phyloP scores from a whole-genome alignment of 2,329 filamentous ascomycete genomes.

The Penicillium sclerotiorum region DNA sequence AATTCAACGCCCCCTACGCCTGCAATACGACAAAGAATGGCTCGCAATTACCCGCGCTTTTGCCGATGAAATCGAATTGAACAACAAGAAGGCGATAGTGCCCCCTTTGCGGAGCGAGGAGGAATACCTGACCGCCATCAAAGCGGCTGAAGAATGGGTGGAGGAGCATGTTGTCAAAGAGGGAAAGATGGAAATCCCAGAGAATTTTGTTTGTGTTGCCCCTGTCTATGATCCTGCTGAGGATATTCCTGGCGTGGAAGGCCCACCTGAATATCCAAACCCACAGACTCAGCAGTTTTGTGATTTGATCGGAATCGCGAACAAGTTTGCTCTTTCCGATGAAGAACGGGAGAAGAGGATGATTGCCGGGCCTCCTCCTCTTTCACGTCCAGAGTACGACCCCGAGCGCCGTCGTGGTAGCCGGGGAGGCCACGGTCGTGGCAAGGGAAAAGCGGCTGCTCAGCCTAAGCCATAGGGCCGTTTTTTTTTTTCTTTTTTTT shows the following conservation, averaged over 20 bases:
- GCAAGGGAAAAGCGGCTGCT: no score
- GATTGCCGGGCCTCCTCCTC: slow-evolving; percentile 58
- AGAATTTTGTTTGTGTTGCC: slow-evolving; percentile 77
- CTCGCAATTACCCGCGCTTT: slow-evolving; percentile 89
- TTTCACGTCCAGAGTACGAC: slow-evolving; percentile 7
- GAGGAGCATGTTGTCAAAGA: slow-evolving; percentile 69
- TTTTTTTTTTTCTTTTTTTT: no score
- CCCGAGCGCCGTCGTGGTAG: neutral
- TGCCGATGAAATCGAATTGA: slow-evolving; percentile 64
- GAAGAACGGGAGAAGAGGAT: slow-evolving; percentile 68
- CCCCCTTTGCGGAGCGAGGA: slow-evolving; percentile 68
- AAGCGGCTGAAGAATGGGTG: slow-evolving; percentile 75
- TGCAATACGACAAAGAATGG: slow-evolving; percentile 93
- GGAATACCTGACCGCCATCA: slow-evolving; percentile 68
- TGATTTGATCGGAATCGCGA: slow-evolving; percentile 72
- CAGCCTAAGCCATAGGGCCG: no score
- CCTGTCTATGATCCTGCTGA: slow-evolving; percentile 65
- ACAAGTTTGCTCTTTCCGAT: slow-evolving; percentile 72
- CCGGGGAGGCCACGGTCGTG: slow-evolving; percentile 17
- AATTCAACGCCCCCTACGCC: slow-evolving; percentile 54
- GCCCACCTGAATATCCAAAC: slow-evolving; percentile 78
- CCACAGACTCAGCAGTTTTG: slow-evolving; percentile 85
- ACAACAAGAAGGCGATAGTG: slow-evolving; percentile 57
- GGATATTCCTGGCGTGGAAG: slow-evolving; percentile 60
- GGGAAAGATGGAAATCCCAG: slow-evolving; percentile 68